Conservation (phyloP, 2,329 filamentous ascomycete species). For the Clarireedia monteithiana region DNA sequence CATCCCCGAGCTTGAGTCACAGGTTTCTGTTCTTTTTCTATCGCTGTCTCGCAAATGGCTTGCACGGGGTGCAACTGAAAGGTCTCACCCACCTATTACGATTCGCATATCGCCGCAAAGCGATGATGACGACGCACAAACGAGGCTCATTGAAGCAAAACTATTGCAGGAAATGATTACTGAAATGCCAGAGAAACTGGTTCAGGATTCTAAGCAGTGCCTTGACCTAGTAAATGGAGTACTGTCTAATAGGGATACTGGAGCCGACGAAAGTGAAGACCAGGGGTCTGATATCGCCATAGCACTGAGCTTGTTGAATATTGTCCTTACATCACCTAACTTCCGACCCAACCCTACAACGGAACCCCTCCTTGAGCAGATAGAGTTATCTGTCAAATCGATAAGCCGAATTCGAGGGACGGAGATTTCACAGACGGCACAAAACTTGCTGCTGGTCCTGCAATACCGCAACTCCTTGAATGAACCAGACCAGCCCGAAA, state of each 20-base stretch:
- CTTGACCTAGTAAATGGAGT: constrained; percentile 57
- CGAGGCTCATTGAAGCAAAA: constrained; percentile 48
- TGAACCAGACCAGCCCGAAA: constrained; percentile 21
- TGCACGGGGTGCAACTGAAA: constrained; percentile 17
- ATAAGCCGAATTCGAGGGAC: constrained; percentile 38
- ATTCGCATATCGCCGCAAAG: constrained; percentile 30
- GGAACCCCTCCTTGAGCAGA: constrained; percentile 28
- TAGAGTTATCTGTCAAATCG: background rate
- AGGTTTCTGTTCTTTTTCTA: constrained; percentile 54
- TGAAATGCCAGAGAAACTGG: constrained; percentile 53
- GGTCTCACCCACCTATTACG: constrained; percentile 7
- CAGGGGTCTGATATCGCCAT: constrained; percentile 42
- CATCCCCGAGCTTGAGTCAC: constrained; percentile 28
- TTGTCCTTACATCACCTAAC: constrained; percentile 48
- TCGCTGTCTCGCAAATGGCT: constrained; percentile 53
- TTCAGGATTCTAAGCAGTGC: constrained; percentile 55
- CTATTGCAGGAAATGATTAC: constrained; percentile 60
- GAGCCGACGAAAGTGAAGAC: constrained; percentile 33
- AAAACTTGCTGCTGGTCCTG: constrained; percentile 48
- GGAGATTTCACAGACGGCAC: constrained; percentile 42
- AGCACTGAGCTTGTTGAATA: constrained; percentile 52
- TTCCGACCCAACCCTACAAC: constrained; percentile 43
- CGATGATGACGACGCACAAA: constrained; percentile 35
- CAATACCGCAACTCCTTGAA: constrained; percentile 48
- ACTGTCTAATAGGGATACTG: constrained; percentile 30